Base-by-base conservation (phyloP, 2,329 filamentous ascomycete species). In the Helotiales sp. region DNA sequence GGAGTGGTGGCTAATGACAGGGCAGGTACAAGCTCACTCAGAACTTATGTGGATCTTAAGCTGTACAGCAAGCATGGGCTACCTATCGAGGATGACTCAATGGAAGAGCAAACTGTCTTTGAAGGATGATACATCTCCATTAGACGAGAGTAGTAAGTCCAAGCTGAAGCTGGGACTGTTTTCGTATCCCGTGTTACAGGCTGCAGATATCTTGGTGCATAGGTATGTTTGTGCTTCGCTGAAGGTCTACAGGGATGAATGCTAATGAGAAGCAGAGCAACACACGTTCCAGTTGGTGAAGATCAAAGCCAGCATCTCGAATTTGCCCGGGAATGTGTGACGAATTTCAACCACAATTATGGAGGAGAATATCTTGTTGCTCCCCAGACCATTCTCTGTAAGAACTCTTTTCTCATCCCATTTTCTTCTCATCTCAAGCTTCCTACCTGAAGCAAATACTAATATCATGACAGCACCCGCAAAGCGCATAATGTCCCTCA, bases 11-110 rank as follows among this genome's bases (percentile, higher is more conserved):
- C 19, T 49, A 30, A 55, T 53, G 50, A 15, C 12, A 8, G 30
- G 17, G 10, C 63, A 90, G 85, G 86, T 93, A 2, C 79, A 86
- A 17, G 86, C 87, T 47, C 95, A 98, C 75, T 78, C 89, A 3
- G 93, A 98, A 74, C 81, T 99, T 62, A 96, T 96, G 90, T 99
- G 95, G 95, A 92, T 98, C 69, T 76, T 99, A 61, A 93, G 91
- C 70, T 97, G 93, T 65, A 89, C 90, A 52, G 90, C 95, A 24
- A 93, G 90, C 5, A 92, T 95, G 74, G 95, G 95, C 36, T 96
- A 96, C 74, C 78, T 99, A n/a, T 89, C 89, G 9, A 82, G 95
- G n/a, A 99, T 99, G 95, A 98, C 95, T 27, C 95, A 98, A 74
- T 99, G 95, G 93, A 99, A 99, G 58, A 61, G 55, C 73, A 96